Evolutionary conservation across 1,284 basidiomycete genomes (phyloP).

Genomic region (Peniophora sp.): DNA sequence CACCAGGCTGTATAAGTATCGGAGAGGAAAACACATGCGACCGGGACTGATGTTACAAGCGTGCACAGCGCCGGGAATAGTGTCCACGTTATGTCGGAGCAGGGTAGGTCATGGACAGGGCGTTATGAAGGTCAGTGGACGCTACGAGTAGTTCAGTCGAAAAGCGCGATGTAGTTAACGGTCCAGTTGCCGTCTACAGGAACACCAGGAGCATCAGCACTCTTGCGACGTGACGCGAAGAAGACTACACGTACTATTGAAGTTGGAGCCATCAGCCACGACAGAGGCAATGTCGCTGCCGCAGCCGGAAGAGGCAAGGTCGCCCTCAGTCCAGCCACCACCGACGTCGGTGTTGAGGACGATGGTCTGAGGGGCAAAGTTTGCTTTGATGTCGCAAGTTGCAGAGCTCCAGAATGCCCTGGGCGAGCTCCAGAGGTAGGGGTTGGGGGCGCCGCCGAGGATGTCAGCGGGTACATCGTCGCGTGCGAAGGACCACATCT

Average conservation of each 20-base stretch:
- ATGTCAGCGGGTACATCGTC: conserved; percentile 65
- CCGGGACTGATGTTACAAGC: no score
- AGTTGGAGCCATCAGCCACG: conserved; percentile 60
- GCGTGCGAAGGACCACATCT: conserved; percentile 74
- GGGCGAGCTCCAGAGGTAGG: conserved; percentile 61
- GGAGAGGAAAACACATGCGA: neutral
- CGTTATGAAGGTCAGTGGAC: neutral
- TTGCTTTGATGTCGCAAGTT: conserved; percentile 55
- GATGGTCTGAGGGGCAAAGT: conserved; percentile 58
- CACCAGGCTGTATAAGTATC: neutral
- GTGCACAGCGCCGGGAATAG: no score
- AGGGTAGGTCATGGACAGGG: no score
- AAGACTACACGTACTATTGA: conserved; percentile 33
- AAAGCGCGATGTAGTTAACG: conserved; percentile 35
- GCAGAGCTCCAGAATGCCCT: conserved; percentile 55
- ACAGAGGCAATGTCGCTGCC: conserved; percentile 56
- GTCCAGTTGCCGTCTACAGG: conserved; percentile 42
- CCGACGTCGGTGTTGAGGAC: conserved; percentile 61
- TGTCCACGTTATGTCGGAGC: no score
- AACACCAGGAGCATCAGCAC: conserved; percentile 8
- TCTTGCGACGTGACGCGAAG: neutral
- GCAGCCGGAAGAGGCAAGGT: conserved; percentile 52
- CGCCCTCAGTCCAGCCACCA: conserved; percentile 59
- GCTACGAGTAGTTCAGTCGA: conserved; percentile 15
- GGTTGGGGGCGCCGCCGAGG: conserved; percentile 44